Evolutionary conservation across 164 flowering plant species (phyloP).

Genomic region (Taxillus chinensis): DNA sequence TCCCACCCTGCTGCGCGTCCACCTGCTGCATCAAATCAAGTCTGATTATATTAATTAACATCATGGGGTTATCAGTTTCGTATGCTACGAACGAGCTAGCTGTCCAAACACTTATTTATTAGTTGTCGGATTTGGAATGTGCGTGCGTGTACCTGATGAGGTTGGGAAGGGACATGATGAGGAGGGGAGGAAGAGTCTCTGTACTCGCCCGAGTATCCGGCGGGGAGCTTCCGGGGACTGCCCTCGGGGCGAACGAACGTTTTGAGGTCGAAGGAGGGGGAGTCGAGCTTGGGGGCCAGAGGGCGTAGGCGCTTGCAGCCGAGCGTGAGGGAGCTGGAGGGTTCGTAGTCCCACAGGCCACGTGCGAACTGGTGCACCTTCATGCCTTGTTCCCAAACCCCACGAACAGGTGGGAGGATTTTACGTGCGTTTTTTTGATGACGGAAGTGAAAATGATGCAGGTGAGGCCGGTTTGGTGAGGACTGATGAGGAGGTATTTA

Average conservation of each 20-base stretch:
- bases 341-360: slow-evolving; percentile 78
- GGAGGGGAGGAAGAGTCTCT: no score
- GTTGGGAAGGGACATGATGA: no score
- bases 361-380: slow-evolving; percentile 90
- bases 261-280: slow-evolving; percentile 61
- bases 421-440: neutral
- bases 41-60: no score
- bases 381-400: slow-evolving; percentile 38
- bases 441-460: neutral
- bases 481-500: slow-evolving; percentile 11
- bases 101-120: no score
- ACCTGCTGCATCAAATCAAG: slow-evolving; percentile 16
- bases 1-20: slow-evolving; percentile 68
- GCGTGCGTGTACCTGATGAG: no score
- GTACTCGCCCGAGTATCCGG: slow-evolving; percentile 18
- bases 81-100: no score
- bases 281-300: slow-evolving; percentile 39
- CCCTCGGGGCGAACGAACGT: slow-evolving; percentile 76
- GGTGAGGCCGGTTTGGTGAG: slow-evolving; percentile 6
- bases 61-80: no score
- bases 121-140: no score
- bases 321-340: slow-evolving; percentile 40
- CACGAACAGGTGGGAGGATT: neutral
- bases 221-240: slow-evolving; percentile 31
- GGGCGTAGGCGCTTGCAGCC: slow-evolving; percentile 85